Base-by-base conservation (phyloP, 2,329 filamentous ascomycete genomes). In the Alternaria consortialis region DNA sequence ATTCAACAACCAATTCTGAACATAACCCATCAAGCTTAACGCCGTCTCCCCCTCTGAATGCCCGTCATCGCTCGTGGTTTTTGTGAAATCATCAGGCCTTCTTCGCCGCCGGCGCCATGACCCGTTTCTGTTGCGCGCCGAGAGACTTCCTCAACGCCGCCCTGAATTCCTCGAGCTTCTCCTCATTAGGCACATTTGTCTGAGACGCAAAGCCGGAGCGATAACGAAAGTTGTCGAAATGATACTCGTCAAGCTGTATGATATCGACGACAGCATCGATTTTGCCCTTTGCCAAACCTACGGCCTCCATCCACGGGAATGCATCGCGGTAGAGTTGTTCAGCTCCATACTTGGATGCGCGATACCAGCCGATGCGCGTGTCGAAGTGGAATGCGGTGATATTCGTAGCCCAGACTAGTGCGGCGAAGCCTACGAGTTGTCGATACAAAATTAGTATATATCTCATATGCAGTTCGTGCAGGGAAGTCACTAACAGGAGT, bases 281-380 rank as follows among this genome's bases (percentile, higher is more conserved):
- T 29, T 64, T 71, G 3, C 73, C 70, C 46, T 69, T 76, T 3
- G 66, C 67, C 11, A 51, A 47, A 3, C 68, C 76, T 9, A 77
- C 63, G 0, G 72, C 73, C 43, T 80, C 78, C 7, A 80, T 62
- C 76, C 76, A 79, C 4, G 72, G 69, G 31, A 77, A 77, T 0
- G 70, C 75, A 44, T 79, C 72, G 8, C 76, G 77, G 48, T 78
- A 80, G 32, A 79, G 51, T 25, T 73, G 69, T 9, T 67, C 69
- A 2, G 77, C 77, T 5, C 65, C 54, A 7, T 39, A 9, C 34
- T 65, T 65, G 0, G 63, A 12, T 0, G 52, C 27, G 7, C 42
- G 12, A 7, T 57, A 52, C 27, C 50, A 62, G 5, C 60, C 54
- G 2, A 70, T 31, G 0, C 7, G 43, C 6, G 62, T 62, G n/a